Percentiles rank a stretch among this genome's conserved stretches.
Evolutionary conservation across 768 basidiomycete species (phyloP).

Genomic region (Kondoa malvinella): DNA sequence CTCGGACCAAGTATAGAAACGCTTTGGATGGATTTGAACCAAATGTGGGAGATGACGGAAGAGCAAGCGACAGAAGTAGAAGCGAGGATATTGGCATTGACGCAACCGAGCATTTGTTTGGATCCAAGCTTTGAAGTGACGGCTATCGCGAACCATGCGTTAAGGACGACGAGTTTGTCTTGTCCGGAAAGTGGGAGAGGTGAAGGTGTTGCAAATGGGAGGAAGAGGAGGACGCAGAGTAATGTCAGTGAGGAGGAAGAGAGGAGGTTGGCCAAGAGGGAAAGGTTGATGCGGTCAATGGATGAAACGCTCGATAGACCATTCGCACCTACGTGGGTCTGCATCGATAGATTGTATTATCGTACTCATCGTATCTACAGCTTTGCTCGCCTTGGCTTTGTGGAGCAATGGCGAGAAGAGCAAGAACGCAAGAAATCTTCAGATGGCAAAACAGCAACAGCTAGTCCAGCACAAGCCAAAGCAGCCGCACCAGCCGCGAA

Average conservation of each 20-base stretch:
- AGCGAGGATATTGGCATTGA: slow-evolving; percentile 31
- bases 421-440: background rate
- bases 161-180: slow-evolving; percentile 30
- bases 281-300: slow-evolving; percentile 3
- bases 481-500: background rate
- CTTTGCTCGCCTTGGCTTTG: background rate
- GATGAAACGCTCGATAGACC: background rate
- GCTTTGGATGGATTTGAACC: slow-evolving; percentile 27
- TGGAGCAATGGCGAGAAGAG: background rate
- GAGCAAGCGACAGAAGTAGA: slow-evolving; percentile 31
- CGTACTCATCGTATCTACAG: too few species aligned
- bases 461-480: background rate
- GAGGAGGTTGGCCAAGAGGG: background rate
- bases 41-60: slow-evolving; percentile 11
- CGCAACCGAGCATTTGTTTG: slow-evolving; percentile 17
- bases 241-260: background rate
- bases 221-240: background rate
- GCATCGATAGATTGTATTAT: too few species aligned
- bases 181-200: slow-evolving; percentile 1
- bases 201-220: background rate
- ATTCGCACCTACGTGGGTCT: slow-evolving; percentile 4
- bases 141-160: slow-evolving; percentile 32
- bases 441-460: background rate
- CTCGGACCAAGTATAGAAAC: slow-evolving; percentile 28
- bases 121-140: slow-evolving; percentile 18